Conservation (phyloP, 208 protist genomes). For the Novymonas esmeraldas region DNA sequence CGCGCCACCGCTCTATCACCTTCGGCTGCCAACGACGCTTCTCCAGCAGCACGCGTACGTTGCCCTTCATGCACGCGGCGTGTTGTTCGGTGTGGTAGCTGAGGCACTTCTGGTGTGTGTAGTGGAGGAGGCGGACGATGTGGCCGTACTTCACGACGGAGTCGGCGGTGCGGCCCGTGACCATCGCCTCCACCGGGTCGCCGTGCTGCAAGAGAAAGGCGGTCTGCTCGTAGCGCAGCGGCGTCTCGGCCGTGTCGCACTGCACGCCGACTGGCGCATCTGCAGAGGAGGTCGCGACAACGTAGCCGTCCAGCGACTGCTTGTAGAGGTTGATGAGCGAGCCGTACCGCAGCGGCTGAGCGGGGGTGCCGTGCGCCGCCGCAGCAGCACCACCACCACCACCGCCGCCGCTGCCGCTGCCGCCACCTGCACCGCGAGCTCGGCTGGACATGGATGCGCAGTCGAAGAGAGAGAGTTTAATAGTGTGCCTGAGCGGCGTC, state of each 20-base stretch:
- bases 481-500: too few species aligned
- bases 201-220: conserved; percentile 46
- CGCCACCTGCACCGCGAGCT: too few species aligned
- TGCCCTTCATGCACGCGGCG: conserved; percentile 49
- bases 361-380: background rate
- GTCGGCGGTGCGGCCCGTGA: conserved; percentile 15
- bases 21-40: conserved; percentile 13
- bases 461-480: too few species aligned
- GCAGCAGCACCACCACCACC: background rate
- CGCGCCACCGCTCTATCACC: conserved; percentile 48
- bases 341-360: conserved; percentile 40
- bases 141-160: conserved; percentile 66
- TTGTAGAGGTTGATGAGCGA: conserved; percentile 43
- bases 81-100: conserved; percentile 45
- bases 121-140: conserved; percentile 50
- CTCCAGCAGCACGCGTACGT: conserved; percentile 54
- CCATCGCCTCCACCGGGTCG: conserved; percentile 32
- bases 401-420: too few species aligned
- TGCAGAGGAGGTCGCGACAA: conserved; percentile 48
- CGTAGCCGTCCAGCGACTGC: conserved; percentile 44
- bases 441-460: too few species aligned
- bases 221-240: conserved; percentile 50
- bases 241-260: conserved; percentile 23
- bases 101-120: conserved; percentile 45
- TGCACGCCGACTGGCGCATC: conserved; percentile 47